Evolutionary conservation across 2,329 filamentous ascomycete genomes (phyloP).

Genomic region (Pestalotiopsis sp.): DNA sequence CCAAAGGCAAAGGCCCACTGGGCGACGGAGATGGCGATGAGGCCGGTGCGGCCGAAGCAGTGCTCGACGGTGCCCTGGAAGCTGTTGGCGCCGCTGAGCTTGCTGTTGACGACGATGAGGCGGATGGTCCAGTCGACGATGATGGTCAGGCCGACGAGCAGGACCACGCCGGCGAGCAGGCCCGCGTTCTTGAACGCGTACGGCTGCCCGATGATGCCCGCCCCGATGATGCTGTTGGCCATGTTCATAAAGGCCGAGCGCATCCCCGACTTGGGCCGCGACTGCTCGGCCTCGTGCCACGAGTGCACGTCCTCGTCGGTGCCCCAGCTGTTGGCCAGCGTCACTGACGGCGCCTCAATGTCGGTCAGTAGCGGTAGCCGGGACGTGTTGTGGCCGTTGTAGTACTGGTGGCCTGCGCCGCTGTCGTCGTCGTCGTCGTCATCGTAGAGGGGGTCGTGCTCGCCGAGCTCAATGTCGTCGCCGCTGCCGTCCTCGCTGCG

Average conservation of each 20-base stretch:
- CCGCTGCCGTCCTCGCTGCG: conserved; percentile 15
- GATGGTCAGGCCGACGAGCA: conserved; percentile 78
- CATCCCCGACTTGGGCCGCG: conserved; percentile 80
- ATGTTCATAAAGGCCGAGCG: conserved; percentile 98
- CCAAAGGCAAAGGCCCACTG: conserved; percentile 99
- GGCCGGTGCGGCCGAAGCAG: conserved; percentile 85
- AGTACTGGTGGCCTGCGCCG: conserved; percentile 27
- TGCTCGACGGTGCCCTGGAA: conserved; percentile 96
- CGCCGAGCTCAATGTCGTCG: conserved; percentile 24
- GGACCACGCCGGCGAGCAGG: conserved; percentile 73
- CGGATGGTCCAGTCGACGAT: conserved; percentile 97
- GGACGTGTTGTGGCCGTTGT: conserved; percentile 48
- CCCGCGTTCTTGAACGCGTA: conserved; percentile 96
- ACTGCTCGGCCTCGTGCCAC: conserved; percentile 54
- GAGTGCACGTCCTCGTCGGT: conserved; percentile 42
- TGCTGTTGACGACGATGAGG: conserved; percentile 95
- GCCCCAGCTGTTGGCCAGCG: conserved; percentile 61
- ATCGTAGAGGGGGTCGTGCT: conserved; percentile 12
- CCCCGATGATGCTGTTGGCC: conserved; percentile 95
- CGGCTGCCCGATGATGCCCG: conserved; percentile 78
- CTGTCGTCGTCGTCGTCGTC: conserved; percentile 23
- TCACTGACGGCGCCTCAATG: conserved; percentile 68
- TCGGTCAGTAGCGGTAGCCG: conserved; percentile 68
- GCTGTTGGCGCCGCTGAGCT: conserved; percentile 88
- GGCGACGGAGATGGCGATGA: conserved; percentile 85